phyloP scores from a whole-genome alignment of 768 basidiomycete species.

The Boletus rubroflammeus region DNA sequence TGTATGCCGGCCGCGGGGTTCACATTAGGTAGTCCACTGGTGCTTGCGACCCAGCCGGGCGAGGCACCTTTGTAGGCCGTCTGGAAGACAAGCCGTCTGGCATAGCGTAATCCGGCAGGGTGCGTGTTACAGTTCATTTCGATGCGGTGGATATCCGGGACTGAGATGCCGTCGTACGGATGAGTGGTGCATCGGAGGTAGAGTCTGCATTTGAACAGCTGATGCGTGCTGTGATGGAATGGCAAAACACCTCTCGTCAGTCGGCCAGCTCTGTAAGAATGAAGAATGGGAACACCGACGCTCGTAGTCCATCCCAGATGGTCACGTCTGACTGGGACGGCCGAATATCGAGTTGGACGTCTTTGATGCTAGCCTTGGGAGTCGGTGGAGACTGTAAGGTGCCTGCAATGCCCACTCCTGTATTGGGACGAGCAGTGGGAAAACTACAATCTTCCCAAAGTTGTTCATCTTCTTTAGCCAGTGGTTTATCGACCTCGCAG shows the following conservation, averaged over 20 bases:
- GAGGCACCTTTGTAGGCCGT: constrained; percentile 16
- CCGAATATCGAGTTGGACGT: constrained; percentile 15
- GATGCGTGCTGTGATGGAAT: constrained; percentile 10
- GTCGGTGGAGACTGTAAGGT: neutral
- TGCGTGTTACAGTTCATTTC: constrained; percentile 22
- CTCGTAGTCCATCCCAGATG: constrained; percentile 23
- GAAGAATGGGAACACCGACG: constrained; percentile 13
- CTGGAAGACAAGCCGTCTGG: constrained; percentile 6
- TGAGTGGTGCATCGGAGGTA: constrained; percentile 17
- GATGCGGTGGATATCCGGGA: constrained; percentile 12
- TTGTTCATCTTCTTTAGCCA: neutral
- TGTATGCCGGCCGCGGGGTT: constrained; percentile 17
- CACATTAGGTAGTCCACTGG: neutral
- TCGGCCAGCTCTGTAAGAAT: neutral
- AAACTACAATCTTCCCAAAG: neutral
- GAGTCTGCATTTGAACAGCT: constrained; percentile 24
- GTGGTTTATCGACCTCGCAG: neutral
- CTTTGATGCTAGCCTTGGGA: neutral
- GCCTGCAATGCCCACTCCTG: neutral
- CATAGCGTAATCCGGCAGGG: constrained; percentile 3
- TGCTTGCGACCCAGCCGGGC: neutral
- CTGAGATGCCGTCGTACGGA: constrained; percentile 4
- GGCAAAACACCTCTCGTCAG: neutral
- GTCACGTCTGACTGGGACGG: constrained; percentile 17
- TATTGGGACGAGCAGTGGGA: neutral